Evolutionary conservation across 108 stramenopile species (phyloP).

Genomic region (Cyclostephanos invisitatus): DNA sequence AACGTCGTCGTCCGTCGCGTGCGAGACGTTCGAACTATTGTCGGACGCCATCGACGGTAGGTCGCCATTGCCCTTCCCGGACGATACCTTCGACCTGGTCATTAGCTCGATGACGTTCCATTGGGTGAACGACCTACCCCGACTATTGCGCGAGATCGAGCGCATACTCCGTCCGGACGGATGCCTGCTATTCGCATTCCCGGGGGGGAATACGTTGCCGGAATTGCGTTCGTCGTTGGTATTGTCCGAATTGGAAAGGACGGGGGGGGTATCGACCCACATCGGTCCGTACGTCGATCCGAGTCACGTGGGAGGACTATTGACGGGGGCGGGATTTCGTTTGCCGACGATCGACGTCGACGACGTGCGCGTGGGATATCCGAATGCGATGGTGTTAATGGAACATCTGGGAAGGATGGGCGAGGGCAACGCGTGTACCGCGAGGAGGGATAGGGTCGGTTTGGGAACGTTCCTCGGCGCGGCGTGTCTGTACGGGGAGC

Average conservation of each 20-base stretch:
- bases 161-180: slow-evolving; percentile 96
- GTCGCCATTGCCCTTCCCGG: slow-evolving; percentile 75
- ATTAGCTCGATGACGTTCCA: slow-evolving; percentile 87
- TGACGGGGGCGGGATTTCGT: slow-evolving; percentile 88
- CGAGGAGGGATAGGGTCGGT: slow-evolving; percentile 55
- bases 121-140: slow-evolving; percentile 95
- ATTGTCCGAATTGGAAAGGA: slow-evolving; percentile 89
- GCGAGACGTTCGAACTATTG: slow-evolving; percentile 68
- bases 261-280: slow-evolving; percentile 92
- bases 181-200: slow-evolving; percentile 93
- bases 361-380: slow-evolving; percentile 84
- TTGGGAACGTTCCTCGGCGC: slow-evolving; percentile 89
- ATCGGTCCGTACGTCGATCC: slow-evolving; percentile 93
- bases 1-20: slow-evolving; percentile 38
- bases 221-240: slow-evolving; percentile 89
- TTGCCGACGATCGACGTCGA: slow-evolving; percentile 97
- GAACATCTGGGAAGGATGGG: slow-evolving; percentile 98
- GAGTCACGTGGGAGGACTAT: slow-evolving; percentile 85
- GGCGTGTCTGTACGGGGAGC: slow-evolving; percentile 88
- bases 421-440: slow-evolving; percentile 83
- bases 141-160: slow-evolving; percentile 70
- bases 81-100: slow-evolving; percentile 93
- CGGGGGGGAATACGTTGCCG: slow-evolving; percentile 92
- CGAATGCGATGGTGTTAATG: slow-evolving; percentile 87
- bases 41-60: slow-evolving; percentile 24